Conservation (phyloP, 2,329 filamentous ascomycete species). For the Atkinsonella texensis region DNA sequence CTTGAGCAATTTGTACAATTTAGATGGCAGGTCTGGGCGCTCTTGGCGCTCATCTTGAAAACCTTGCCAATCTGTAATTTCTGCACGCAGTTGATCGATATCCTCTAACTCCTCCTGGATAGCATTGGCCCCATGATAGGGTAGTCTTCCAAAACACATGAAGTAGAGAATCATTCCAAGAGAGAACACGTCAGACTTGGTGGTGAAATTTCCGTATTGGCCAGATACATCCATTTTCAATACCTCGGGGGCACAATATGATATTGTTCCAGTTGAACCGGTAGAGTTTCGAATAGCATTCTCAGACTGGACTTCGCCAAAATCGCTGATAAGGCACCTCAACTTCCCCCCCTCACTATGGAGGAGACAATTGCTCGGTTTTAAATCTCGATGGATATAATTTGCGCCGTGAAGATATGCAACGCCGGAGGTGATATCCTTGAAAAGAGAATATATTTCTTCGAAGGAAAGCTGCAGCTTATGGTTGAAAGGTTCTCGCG, state of each 20-base stretch:
- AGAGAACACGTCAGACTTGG: constrained; percentile 97
- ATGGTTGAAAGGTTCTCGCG: constrained; percentile 31
- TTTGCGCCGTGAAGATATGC: constrained; percentile 82
- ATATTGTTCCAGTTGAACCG: constrained; percentile 89
- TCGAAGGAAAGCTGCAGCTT: constrained; percentile 54
- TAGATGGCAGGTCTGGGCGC: constrained; percentile 71
- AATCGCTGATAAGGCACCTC: constrained; percentile 86
- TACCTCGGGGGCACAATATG: constrained; percentile 94
- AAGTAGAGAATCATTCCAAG: constrained; percentile 98
- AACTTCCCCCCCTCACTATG: constrained; percentile 62
- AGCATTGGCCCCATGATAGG: constrained; percentile 73
- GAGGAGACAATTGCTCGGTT: constrained; percentile 88
- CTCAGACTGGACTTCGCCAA: constrained; percentile 87
- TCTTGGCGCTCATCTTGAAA: constrained; percentile 67
- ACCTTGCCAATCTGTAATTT: constrained; percentile 79
- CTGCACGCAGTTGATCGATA: constrained; percentile 67
- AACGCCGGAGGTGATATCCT: constrained; percentile 84
- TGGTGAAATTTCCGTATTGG: constrained; percentile 82
- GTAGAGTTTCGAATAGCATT: constrained; percentile 76
- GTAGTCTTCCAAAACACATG: constrained; percentile 84
- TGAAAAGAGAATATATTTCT: constrained; percentile 94
- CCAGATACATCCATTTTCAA: constrained; percentile 57
- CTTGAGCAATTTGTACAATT: constrained; percentile 76
- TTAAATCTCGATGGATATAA: constrained; percentile 92
- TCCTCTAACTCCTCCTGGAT: constrained; percentile 89